Base-by-base conservation (phyloP, 2,329 filamentous ascomycete species). In the Exophiala calicioides region DNA sequence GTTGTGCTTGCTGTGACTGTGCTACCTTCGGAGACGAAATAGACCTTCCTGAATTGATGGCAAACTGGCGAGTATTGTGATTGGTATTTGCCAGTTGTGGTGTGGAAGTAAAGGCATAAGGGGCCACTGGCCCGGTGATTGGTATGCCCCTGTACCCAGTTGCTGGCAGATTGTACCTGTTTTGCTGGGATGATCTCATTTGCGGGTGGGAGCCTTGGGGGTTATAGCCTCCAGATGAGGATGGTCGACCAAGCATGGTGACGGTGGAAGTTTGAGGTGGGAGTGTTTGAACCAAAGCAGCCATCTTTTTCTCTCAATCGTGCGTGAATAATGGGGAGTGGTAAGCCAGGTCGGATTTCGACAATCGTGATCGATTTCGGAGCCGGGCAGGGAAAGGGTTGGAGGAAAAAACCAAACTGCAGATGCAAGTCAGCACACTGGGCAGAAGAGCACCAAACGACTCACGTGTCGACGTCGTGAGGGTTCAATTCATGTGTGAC, bases 231-330 rank as follows among this genome's bases (percentile, higher is more conserved):
- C 76, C 78, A 45, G 79, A 78, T 31, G 81, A 76, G 51, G 86
- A 84, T 53, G 84, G 81, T 66, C 84, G 81, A 60, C 84, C 79
- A 68, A 89, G 86, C 62, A 90, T 82, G 79, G 90, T 85, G 56
- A 84, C 84, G 61, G 83, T 78, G 58, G 85, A 83, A 63, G 83
- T 82, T 70, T 88, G 85, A 72, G 88, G 84, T 62, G 86, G 81
- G 65, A 86, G 87, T 53, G 85, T 82, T 73, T 91, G 88, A 64
- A 90, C 85, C 75, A 91, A 77, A 69, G 87, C 86, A 75, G 87
- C 87, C 88, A 93, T 91, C 68, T 66, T 85, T 76, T 64, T 65
- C 58, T 38, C 31, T 27, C 8, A 37, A 33, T 44, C 13, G 20
- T 49, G 32, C 32, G 15, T 44, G 9, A 20, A 20, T 24, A 16